Evolutionary conservation across 176 grass and related monocot genomes (phyloP).

Genomic region (Eremochloa ophiuroides): DNA sequence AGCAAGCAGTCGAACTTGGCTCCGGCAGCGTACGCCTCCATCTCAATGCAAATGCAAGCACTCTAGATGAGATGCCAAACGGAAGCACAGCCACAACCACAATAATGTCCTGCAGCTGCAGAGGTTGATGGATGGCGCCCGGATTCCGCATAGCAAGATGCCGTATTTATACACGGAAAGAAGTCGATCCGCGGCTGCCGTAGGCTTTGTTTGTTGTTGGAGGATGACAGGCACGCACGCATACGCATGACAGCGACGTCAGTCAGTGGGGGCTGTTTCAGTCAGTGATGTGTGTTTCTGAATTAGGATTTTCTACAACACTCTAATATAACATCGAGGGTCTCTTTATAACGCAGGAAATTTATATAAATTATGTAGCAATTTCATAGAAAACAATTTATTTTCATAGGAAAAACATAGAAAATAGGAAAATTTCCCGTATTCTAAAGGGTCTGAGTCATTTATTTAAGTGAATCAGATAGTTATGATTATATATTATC

Average conservation of each 20-base stretch:
- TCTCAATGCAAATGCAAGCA: neutral
- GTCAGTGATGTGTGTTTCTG: neutral
- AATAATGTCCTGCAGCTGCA: neutral
- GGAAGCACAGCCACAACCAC: neutral
- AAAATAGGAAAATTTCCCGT: no score
- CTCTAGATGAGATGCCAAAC: conserved; percentile 2
- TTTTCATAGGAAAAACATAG: no score
- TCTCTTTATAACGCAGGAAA: no score
- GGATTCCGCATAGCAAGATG: neutral
- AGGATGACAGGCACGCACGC: conserved; percentile 24
- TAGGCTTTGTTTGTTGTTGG: conserved; percentile 18
- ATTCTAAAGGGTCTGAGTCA: no score
- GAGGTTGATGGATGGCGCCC: conserved; percentile 2
- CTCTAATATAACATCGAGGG: no score
- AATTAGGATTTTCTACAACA: neutral
- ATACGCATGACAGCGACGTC: conserved; percentile 1
- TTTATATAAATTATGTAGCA: no score
- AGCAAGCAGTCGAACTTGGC: conserved; percentile 84
- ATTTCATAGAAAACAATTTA: no score
- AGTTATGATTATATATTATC: no score
- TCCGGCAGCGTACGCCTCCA: conserved; percentile 46
- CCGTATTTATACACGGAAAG: conserved; percentile 36
- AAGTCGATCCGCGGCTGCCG: neutral
- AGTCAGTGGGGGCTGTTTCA: neutral
- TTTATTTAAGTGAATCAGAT: no score